Conservation (phyloP, 768 basidiomycete genomes). For the Tephrocybe sp. region DNA sequence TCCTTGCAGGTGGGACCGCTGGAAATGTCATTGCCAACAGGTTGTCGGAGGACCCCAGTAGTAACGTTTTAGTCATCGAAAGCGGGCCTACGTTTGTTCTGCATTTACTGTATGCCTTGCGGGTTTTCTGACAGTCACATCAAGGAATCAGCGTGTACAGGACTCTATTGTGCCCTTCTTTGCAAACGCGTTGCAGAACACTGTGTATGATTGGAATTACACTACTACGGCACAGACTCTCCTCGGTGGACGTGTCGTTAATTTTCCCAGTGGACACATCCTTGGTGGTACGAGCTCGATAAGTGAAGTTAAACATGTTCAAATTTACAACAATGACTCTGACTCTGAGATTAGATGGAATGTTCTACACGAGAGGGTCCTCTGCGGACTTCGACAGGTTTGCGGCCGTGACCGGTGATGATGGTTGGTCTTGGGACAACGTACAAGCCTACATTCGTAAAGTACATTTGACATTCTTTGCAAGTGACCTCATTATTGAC, state of each 20-base stretch:
- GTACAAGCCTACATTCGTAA: constrained; percentile 12
- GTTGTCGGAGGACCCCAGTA: constrained; percentile 10
- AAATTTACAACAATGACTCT: no score
- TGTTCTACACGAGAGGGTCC: constrained; percentile 26
- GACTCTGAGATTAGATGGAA: constrained; percentile 15
- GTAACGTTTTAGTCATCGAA: constrained; percentile 15
- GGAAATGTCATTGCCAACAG: constrained; percentile 17
- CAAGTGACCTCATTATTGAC: not conserved
- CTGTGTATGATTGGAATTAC: constrained; percentile 30
- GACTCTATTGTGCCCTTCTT: constrained; percentile 23
- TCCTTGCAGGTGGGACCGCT: constrained; percentile 13
- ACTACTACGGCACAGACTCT: constrained; percentile 25
- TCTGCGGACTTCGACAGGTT: constrained; percentile 26
- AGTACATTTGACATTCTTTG: not conserved
- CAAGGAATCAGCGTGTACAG: constrained; percentile 23
- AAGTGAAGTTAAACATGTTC: constrained; percentile 11
- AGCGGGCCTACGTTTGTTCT: constrained; percentile 12
- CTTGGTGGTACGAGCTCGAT: constrained; percentile 33
- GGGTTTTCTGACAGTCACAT: not conserved
- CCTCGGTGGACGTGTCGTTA: constrained; percentile 19
- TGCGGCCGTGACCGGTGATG: constrained; percentile 23
- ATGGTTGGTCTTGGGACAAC: constrained; percentile 29
- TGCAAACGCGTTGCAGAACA: constrained; percentile 7
- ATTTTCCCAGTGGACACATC: constrained; percentile 24
- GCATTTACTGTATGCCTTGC: not conserved